Evolutionary conservation across 2,329 filamentous ascomycete genomes (phyloP).

Genomic region (Xylaria sp.): DNA sequence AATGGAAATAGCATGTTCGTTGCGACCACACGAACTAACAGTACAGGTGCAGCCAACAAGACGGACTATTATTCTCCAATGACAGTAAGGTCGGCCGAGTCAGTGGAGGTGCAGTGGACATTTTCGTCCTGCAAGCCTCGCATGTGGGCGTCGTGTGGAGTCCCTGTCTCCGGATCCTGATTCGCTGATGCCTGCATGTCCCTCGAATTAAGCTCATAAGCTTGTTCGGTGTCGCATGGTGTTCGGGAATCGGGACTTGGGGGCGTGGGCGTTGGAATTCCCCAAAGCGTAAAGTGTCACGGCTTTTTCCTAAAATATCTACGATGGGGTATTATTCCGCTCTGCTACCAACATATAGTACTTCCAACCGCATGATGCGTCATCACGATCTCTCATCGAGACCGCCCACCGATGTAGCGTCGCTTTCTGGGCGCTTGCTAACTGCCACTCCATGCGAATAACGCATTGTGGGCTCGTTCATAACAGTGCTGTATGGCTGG

Average conservation of each 20-base stretch:
- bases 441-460: slow-evolving; percentile 28
- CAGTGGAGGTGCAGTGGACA: slow-evolving; percentile 26
- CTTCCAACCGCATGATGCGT: slow-evolving; percentile 28
- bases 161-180: slow-evolving; percentile 19
- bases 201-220: slow-evolving; percentile 42
- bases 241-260: slow-evolving; percentile 38
- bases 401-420: slow-evolving; percentile 28
- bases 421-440: slow-evolving; percentile 7
- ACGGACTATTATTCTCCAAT: slow-evolving; percentile 14
- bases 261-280: slow-evolving; percentile 7
- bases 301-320: slow-evolving; percentile 35
- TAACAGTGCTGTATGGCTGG: not conserved
- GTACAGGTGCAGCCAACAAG: slow-evolving; percentile 20
- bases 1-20: slow-evolving; percentile 29
- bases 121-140: slow-evolving; percentile 36
- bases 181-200: slow-evolving; percentile 34
- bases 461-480: slow-evolving; percentile 24
- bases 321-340: slow-evolving; percentile 32
- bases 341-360: slow-evolving; percentile 1
- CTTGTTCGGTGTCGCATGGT: slow-evolving; percentile 38
- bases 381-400: slow-evolving; percentile 33
- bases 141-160: slow-evolving; percentile 37
- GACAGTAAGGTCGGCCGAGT: not conserved
- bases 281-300: slow-evolving; percentile 33
- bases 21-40: slow-evolving; percentile 16